phyloP scores from a whole-genome alignment of 225 moss, liverwort and hornwort species.

The Rhytidiadelphus loreus region DNA sequence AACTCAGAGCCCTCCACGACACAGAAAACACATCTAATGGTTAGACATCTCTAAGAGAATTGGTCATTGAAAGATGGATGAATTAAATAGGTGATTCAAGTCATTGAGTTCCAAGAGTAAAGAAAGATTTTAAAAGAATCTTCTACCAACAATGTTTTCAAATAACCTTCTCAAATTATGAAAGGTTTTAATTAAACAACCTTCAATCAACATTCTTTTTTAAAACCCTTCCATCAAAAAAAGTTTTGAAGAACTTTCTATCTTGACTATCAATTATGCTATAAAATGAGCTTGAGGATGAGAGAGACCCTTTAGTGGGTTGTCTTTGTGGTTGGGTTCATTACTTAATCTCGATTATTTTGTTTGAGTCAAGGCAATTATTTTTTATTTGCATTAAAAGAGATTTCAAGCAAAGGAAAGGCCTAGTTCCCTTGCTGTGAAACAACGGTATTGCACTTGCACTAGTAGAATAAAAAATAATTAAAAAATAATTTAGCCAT shows the following conservation, averaged over 20 bases:
- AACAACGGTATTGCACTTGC: too few species aligned
- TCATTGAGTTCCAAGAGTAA: not conserved
- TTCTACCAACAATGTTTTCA: not conserved
- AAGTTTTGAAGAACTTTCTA: not conserved
- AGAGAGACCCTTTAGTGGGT: rapidly evolving
- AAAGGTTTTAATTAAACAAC: not conserved
- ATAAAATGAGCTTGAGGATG: not conserved
- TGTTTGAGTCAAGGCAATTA: not conserved
- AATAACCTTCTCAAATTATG: not conserved
- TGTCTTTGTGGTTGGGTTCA: too few species aligned
- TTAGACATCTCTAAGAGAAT: not conserved
- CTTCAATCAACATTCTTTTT: not conserved
- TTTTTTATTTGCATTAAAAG: too few species aligned
- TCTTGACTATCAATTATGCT: not conserved
- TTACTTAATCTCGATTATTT: not conserved
- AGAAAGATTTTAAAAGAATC: not conserved
- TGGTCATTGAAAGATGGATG: not conserved
- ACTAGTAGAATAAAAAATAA: too few species aligned
- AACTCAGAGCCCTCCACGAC: too few species aligned
- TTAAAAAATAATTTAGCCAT: too few species aligned
- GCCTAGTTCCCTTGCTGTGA: too few species aligned
- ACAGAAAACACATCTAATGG: too few species aligned
- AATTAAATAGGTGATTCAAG: not conserved
- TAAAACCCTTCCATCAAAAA: rapidly evolving
- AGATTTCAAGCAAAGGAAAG: too few species aligned